phyloP scores from a whole-genome alignment of 1,139 yeast genomes.

The Sugiyamaella pinicola region DNA sequence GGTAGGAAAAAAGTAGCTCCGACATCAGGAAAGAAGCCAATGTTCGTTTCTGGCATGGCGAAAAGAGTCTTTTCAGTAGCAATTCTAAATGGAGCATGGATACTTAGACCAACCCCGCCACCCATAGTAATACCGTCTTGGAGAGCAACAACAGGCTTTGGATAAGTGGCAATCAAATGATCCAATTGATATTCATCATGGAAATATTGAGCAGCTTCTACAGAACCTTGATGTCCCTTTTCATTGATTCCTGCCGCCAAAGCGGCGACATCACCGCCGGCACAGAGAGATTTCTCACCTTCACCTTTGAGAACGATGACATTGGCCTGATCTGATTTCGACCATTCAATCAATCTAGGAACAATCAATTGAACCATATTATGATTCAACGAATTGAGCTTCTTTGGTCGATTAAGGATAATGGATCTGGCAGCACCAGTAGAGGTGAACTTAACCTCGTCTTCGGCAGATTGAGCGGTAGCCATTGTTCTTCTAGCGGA shows the following conservation, averaged over 20 bases:
- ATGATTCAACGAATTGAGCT: slow-evolving; percentile 80
- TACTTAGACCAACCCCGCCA: slow-evolving; percentile 92
- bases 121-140: slow-evolving; percentile 98
- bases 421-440: slow-evolving; percentile 71
- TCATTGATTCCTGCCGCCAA: slow-evolving; percentile 56
- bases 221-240: slow-evolving; percentile 43
- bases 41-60: slow-evolving; percentile 98
- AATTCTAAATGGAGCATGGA: slow-evolving; percentile 91
- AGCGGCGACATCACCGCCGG: slow-evolving; percentile 94
- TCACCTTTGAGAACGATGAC: slow-evolving; percentile 70
- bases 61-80: slow-evolving; percentile 87
- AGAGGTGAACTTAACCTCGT: slow-evolving; percentile 64
- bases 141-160: slow-evolving; percentile 80
- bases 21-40: slow-evolving; percentile 96
- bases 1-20: slow-evolving; percentile 92
- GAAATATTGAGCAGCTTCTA: slow-evolving; percentile 64
- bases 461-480: slow-evolving; percentile 34
- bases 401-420: slow-evolving; percentile 75
- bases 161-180: slow-evolving; percentile 74
- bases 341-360: slow-evolving; percentile 75
- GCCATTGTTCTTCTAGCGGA: slow-evolving; percentile 21
- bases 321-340: slow-evolving; percentile 66
- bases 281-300: slow-evolving; percentile 51
- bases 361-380: slow-evolving; percentile 76
- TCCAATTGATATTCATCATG: slow-evolving; percentile 79